Base-by-base conservation (phyloP, 1,284 basidiomycete genomes). In the Cryptococcus sp. region DNA sequence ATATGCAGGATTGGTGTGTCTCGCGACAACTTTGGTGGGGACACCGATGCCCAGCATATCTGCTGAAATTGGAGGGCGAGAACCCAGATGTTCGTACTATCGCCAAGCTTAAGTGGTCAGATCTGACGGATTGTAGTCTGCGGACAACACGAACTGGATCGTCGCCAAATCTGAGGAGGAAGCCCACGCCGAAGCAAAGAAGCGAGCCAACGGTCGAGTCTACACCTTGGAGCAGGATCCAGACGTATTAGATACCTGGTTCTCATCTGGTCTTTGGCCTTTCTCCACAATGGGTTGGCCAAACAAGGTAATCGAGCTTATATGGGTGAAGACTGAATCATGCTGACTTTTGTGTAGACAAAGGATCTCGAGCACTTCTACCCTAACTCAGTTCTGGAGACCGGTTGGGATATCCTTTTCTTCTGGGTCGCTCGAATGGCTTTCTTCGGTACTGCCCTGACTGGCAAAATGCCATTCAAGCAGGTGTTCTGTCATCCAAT, bases 341-440 rank as follows among this genome's bases (percentile, higher is more conserved):
- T 1, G 36, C 49, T 52, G 51, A 45, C 38, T 41, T 23, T 23
- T 45, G 52, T 13, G 44, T 54, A 88, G 85, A 89, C 86, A 0
- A 67, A 79, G 13, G 93, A 97, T 72, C 67, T 91, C 35, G 76
- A 85, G 63, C 78, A 81, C 54, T 98, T 90, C 80, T 98, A 95
- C 78, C 96, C 96, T 0, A 81, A 90, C 7, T 85, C 87, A 23
- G 68, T 98, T 48, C 84, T 98, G 47, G 96, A 98, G 79, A 98
- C 96, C 0, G 96, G 96, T 48, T 98, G 96, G 94, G 96, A 98
- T 67, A 98, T 98, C 67, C 78, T 98, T 38, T 96, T 96, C 83
- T 98, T 98, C 85, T 98, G 96, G 96, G 94, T 98, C 23, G 94
- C 96, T 5, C 87, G 94, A 50, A 99, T 98, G 96, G 94, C 90